Evolutionary conservation across 2,329 filamentous ascomycete genomes (phyloP).

Genomic region (Ophiosphaerella korrae): DNA sequence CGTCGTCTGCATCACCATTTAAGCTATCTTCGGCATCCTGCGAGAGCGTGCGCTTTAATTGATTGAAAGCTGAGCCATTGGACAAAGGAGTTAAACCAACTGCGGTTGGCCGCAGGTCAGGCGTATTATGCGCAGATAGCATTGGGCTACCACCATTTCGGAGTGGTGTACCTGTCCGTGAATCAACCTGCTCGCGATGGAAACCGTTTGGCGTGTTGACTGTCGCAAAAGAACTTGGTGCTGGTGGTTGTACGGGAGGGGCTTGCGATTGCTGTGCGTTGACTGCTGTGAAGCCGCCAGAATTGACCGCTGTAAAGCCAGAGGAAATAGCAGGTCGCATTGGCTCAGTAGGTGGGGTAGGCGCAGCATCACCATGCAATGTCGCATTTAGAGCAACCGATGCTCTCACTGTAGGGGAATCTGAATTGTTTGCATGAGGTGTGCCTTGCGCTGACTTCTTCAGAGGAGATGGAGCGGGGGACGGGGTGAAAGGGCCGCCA

Average conservation of each 20-base stretch:
- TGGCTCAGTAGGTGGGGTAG: slow-evolving; percentile 59
- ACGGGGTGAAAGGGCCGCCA: slow-evolving; percentile 84
- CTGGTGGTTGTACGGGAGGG: slow-evolving; percentile 27
- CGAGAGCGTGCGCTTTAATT: slow-evolving; percentile 75
- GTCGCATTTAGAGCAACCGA: slow-evolving; percentile 63
- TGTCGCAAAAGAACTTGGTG: slow-evolving; percentile 57
- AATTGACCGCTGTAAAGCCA: slow-evolving; percentile 76
- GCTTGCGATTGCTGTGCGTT: slow-evolving; percentile 54
- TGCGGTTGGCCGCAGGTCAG: slow-evolving; percentile 64
- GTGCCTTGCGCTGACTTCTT: slow-evolving; percentile 59
- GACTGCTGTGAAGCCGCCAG: slow-evolving; percentile 66
- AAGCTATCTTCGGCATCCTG: slow-evolving; percentile 61
- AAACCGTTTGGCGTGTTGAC: slow-evolving; percentile 59
- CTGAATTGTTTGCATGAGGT: slow-evolving; percentile 59
- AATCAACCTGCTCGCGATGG: slow-evolving; percentile 59
- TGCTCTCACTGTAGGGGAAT: slow-evolving; percentile 70
- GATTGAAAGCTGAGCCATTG: slow-evolving; percentile 59
- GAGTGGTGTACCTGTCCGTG: slow-evolving; percentile 63
- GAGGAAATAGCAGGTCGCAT: slow-evolving; percentile 60
- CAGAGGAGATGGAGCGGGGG: slow-evolving; percentile 75
- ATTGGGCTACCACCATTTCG: slow-evolving; percentile 68
- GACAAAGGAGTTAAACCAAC: slow-evolving; percentile 53
- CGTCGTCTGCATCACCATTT: slow-evolving; percentile 59
- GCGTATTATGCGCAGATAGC: slow-evolving; percentile 67
- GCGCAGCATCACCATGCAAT: slow-evolving; percentile 48